Evolutionary conservation across 208 protist species (phyloP).

Genomic region (Trypanosoma boissoni): DNA sequence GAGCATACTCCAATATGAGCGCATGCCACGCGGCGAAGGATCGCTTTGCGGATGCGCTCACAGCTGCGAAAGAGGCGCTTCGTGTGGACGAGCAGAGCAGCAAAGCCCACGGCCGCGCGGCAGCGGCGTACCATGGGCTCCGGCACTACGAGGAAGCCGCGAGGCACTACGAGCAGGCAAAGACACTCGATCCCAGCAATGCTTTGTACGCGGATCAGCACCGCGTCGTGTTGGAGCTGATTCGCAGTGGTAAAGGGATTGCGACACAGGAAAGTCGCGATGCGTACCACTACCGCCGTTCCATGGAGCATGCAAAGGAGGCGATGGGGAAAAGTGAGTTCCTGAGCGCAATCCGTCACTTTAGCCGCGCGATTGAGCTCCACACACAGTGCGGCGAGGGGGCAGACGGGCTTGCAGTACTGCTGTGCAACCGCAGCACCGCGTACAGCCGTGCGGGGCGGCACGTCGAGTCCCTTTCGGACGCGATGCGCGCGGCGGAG

Average conservation of each 20-base stretch:
- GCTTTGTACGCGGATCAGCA: constrained; percentile 29
- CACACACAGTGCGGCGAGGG: constrained; percentile 22
- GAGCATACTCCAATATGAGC: constrained; percentile 79
- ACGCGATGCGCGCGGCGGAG: constrained; percentile 41
- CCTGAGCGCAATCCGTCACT: constrained; percentile 70
- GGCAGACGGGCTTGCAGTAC: constrained; percentile 28
- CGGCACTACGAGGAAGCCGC: constrained; percentile 66
- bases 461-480: constrained; percentile 53
- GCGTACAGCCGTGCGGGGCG: constrained; percentile 46
- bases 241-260: constrained; percentile 38
- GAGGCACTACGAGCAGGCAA: constrained; percentile 34
- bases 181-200: constrained; percentile 33
- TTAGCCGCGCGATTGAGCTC: constrained; percentile 71
- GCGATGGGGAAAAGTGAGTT: constrained; percentile 68
- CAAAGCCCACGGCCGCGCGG: constrained; percentile 58
- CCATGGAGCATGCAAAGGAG: constrained; percentile 60
- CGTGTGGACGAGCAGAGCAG: constrained; percentile 43
- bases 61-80: constrained; percentile 46
- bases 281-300: constrained; percentile 77
- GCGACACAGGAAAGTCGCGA: constrained; percentile 36
- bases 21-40: constrained; percentile 65
- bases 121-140: constrained; percentile 65
- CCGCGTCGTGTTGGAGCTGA: constrained; percentile 38
- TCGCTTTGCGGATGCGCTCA: constrained; percentile 53
- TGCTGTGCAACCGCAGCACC: constrained; percentile 76